These are phyloP conservation scores for Tanozyma kutaoensis DNA, from an alignment of 805 yeast genomes.

Conservation along the genomic window DNA sequence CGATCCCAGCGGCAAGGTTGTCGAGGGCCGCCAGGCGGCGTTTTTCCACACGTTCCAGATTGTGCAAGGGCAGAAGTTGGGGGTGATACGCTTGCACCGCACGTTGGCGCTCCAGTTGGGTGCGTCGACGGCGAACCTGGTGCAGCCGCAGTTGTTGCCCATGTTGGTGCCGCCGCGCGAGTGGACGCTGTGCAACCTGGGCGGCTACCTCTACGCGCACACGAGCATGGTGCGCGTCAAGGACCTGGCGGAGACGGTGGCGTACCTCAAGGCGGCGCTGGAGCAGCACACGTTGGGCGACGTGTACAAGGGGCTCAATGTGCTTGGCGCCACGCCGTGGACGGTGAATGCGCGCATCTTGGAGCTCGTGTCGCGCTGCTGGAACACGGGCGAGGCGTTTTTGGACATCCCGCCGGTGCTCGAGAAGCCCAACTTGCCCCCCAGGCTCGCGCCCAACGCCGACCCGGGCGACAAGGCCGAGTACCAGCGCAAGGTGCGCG, in stretches of 20 bases:
- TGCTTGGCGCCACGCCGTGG: conserved; percentile 61
- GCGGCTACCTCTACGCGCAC: conserved; percentile 68
- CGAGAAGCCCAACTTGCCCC: too few relatives aligned
- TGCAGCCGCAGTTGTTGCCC: conserved; percentile 81
- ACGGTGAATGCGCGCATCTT: conserved; percentile 69
- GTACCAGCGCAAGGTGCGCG: conserved; percentile 52
- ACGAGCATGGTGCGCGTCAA: conserved; percentile 59
- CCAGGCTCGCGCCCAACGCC: conserved; percentile 38
- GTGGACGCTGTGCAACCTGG: conserved; percentile 73
- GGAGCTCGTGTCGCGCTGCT: conserved; percentile 55
- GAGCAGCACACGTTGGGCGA: conserved; percentile 48
- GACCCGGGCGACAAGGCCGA: conserved; percentile 62
- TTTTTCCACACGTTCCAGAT: conserved; percentile 82
- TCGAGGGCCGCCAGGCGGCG: conserved; percentile 77
- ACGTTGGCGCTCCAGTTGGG: conserved; percentile 53
- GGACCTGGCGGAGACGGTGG: conserved; percentile 80
- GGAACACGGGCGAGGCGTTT: conserved; percentile 77
- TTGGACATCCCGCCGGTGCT: conserved; percentile 57
- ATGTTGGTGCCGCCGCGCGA: conserved; percentile 87
- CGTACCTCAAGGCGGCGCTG: conserved; percentile 79
- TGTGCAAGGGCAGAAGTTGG: conserved; percentile 64
- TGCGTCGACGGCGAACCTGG: conserved; percentile 50
- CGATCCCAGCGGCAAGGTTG: conserved; percentile 66
- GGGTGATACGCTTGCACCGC: conserved; percentile 68
- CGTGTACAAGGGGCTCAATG: conserved; percentile 52